Evolutionary conservation across 108 stramenopile genomes (phyloP), one percentile per base, ranked within the genome.

Genomic region (Cyclotella cryptica): DNA sequence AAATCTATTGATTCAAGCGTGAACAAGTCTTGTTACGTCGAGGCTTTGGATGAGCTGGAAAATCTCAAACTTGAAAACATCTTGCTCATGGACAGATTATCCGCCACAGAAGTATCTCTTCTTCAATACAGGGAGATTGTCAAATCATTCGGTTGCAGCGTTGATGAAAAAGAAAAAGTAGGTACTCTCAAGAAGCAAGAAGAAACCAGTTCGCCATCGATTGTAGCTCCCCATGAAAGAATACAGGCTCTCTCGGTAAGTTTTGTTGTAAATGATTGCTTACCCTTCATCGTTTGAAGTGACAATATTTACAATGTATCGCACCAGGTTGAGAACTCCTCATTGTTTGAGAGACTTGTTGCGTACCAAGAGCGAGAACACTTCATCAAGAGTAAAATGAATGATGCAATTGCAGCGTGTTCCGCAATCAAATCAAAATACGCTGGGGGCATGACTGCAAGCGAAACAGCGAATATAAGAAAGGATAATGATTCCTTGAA

Each of bases 321-420:
- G 13, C 13, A 10, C 28, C 30, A 69, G 68, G 51, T 15, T 15
- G 68, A 69, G 29, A 69, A 69, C 52, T 53, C 49, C 3, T 18
- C 53, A n/a, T 24, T 69, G 22, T 69, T 12, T 10, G 68, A 53
- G 28, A 41, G 43, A 35, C 29, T 53, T 35, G 68, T 69, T 17
- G 49, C 51, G 13, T 53, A 35, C 24, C 51, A 54, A 53, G 51
- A 69, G 30, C 21, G 68, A 35, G 68, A 69, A 35, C n/a, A 69
- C 8, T 51, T 14, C 13, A 47, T 45, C 3, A 66, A 66, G 45
- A 45, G 26, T 11, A 29, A 24, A 18, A 7, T 69, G 52, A 17
- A 29, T 53, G 68, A 69, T 18, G 51, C 43, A 1, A n/a, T 53
- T 14, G 17, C 49, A 44, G 24, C 14, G 52, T 13, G 9, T 7